These are phyloP conservation scores for Debaryomyces coudertii DNA, from an alignment of 1,139 yeast genomes.

Conservation along the genomic window DNA sequence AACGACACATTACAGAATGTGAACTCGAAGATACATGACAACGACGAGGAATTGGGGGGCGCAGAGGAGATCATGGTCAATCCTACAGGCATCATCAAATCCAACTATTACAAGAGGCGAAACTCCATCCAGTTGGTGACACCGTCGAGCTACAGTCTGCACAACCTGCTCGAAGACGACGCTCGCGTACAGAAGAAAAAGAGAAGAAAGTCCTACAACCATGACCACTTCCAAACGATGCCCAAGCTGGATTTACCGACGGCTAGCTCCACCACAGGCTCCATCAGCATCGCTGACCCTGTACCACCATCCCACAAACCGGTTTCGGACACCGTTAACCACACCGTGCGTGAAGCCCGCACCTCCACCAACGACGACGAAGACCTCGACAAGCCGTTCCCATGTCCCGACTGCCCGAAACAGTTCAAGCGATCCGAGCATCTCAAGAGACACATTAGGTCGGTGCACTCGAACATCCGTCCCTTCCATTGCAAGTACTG, in stretches of 20 bases:
- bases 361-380: constrained; percentile 12
- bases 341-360: not conserved
- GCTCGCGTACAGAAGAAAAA: constrained; percentile 17
- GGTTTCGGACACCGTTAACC: not conserved
- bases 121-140: constrained; percentile 27
- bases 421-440: constrained; percentile 54
- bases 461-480: constrained; percentile 51
- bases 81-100: constrained; percentile 30
- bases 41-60: constrained; percentile 15
- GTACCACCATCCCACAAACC: not conserved
- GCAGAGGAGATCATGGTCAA: constrained; percentile 26
- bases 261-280: not conserved
- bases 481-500: constrained; percentile 55
- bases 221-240: constrained; percentile 8
- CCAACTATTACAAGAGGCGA: constrained; percentile 23
- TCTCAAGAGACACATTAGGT: constrained; percentile 50
- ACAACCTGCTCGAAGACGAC: not conserved
- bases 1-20: constrained; percentile 26
- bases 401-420: constrained; percentile 50
- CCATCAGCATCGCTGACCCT: not conserved
- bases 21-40: constrained; percentile 12
- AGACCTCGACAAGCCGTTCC: constrained; percentile 41
- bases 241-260: not conserved
- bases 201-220: constrained; percentile 19
- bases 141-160: constrained; percentile 12